A percentile compares a stretch with the other conserved stretches of the same genome.
Conservation (phyloP, 2,329 filamentous ascomycete species). For the Thielaviopsis punctulata region DNA sequence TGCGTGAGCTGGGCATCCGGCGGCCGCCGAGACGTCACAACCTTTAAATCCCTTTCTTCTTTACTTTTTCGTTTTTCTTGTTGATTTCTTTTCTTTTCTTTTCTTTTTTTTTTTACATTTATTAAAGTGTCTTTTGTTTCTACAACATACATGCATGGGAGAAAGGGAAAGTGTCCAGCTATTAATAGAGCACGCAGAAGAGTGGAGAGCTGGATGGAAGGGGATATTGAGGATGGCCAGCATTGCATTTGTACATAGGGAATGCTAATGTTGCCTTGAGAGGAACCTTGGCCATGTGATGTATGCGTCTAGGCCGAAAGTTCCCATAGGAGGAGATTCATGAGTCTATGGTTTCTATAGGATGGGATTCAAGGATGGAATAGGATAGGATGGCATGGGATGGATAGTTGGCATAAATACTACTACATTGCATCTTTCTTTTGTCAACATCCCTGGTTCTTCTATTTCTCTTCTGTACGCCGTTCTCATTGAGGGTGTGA, state of each 20-base stretch:
- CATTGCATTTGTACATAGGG: neutral
- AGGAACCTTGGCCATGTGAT: neutral
- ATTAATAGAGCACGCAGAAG: neutral
- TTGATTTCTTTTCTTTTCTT: neutral
- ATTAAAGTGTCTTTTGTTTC: neutral
- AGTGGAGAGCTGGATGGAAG: neutral
- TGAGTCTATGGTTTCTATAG: neutral
- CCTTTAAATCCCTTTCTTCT: conserved; percentile 15
- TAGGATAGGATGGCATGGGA: neutral
- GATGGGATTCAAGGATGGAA: neutral
- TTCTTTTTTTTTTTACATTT: neutral
- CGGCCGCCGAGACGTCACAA: conserved; percentile 32
- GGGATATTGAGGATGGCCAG: neutral
- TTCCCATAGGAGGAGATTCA: too few species aligned
- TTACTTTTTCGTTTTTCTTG: neutral
- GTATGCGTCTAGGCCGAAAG: too few species aligned
- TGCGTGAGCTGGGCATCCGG: conserved; percentile 29
- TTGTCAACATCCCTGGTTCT: neutral
- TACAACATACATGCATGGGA: neutral
- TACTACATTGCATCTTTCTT: neutral
- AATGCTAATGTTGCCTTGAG: neutral
- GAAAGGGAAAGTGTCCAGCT: neutral
- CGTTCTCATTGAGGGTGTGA: too few species aligned
- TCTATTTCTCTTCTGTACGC: too few species aligned
- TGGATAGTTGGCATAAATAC: neutral